Conservation (phyloP, 2,329 filamentous ascomycete genomes). For the Graphium sp. region DNA sequence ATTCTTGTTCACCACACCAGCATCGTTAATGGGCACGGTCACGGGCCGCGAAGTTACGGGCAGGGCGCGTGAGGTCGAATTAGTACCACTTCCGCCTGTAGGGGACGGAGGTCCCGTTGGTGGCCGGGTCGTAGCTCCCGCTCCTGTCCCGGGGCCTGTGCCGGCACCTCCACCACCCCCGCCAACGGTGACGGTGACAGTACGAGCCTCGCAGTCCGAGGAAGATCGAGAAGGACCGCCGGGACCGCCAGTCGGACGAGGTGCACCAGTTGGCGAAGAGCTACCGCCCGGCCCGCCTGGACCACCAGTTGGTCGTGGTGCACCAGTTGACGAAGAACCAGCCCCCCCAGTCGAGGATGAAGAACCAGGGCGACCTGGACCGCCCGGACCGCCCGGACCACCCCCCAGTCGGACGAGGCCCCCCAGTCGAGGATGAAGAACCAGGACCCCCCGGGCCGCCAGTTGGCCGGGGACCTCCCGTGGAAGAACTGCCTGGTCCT, state of each 20-base stretch:
- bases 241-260: background rate
- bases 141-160: background rate
- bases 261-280: background rate
- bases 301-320: background rate
- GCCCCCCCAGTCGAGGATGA: no score
- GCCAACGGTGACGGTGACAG: background rate
- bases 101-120: no score
- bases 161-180: background rate
- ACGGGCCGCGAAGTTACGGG: no score
- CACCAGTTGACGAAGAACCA: background rate
- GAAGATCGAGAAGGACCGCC: background rate
- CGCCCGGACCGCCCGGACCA: background rate
- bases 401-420: background rate
- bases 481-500: no score
- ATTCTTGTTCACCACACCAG: no score
- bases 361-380: background rate
- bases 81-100: no score
- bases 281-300: background rate
- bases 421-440: background rate
- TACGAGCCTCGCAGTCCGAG: background rate
- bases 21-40: no score
- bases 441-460: no score
- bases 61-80: no score
- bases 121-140: no score
- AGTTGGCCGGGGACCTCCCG: background rate